Percentiles rank a stretch among this genome's conserved stretches.
Evolutionary conservation across 2,329 filamentous ascomycete genomes (phyloP).

Genomic region (Xylariomycetidae sp.): DNA sequence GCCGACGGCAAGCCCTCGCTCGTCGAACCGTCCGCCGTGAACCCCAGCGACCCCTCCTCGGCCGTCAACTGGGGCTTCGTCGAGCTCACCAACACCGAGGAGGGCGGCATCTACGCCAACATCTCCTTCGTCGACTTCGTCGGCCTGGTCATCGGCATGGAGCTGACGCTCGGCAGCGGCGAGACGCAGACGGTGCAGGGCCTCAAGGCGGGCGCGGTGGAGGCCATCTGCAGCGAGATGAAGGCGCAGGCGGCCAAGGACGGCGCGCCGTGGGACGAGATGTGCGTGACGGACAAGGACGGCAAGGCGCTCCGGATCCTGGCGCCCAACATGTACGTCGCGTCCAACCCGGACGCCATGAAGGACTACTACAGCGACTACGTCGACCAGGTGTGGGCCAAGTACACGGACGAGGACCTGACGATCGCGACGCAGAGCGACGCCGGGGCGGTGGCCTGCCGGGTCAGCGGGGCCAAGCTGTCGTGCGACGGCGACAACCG

Average conservation of each 20-base stretch:
- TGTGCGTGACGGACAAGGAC: constrained; percentile 34
- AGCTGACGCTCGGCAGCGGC: constrained; percentile 32
- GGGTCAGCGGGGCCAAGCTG: constrained; percentile 30
- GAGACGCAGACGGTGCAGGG: constrained; percentile 35
- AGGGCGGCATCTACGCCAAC: constrained; percentile 39
- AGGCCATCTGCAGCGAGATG: constrained; percentile 37
- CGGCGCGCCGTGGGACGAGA: constrained; percentile 37
- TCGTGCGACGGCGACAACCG: constrained; percentile 38
- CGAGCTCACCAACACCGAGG: constrained; percentile 40
- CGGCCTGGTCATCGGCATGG: constrained; percentile 47
- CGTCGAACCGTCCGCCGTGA: constrained; percentile 44
- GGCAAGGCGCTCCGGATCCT: constrained; percentile 40
- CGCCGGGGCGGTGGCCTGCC: constrained; percentile 36
- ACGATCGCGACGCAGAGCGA: constrained; percentile 39
- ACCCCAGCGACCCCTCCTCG: constrained; percentile 37
- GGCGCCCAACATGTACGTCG: constrained; percentile 38
- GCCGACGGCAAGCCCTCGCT: constrained; percentile 28
- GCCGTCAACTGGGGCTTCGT: constrained; percentile 45
- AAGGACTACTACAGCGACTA: constrained; percentile 40
- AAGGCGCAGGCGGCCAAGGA: constrained; percentile 32
- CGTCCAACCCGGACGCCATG: constrained; percentile 31
- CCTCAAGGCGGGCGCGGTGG: constrained; percentile 31
- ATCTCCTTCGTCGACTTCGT: constrained; percentile 50
- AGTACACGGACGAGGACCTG: constrained; percentile 33
- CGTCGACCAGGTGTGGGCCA: constrained; percentile 41